Conservation (phyloP, 169 alveolate genomes). For the Eimeria falciformis region DNA sequence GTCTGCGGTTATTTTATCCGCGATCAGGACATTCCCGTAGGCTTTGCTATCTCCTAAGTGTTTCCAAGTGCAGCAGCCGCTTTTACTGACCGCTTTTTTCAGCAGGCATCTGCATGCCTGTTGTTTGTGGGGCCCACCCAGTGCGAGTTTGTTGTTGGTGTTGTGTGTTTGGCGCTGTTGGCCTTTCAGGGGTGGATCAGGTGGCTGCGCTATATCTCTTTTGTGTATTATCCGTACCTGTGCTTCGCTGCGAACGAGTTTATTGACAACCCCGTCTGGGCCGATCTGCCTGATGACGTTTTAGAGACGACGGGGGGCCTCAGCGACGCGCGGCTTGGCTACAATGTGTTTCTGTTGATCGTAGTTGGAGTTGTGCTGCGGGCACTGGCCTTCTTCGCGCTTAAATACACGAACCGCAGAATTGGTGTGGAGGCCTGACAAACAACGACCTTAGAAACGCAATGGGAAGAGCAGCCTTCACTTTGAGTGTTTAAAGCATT, state of each 20-base stretch:
- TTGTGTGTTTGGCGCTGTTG: background rate
- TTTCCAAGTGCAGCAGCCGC: background rate
- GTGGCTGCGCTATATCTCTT: constrained; percentile 76
- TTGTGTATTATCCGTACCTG: constrained; percentile 35
- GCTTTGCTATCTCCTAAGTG: background rate
- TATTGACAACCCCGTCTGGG: constrained; percentile 49
- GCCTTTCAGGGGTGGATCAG: constrained; percentile 65
- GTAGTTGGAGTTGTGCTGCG: constrained; percentile 43
- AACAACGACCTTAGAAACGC: too few relatives aligned
- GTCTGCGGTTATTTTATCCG: constrained; percentile 73
- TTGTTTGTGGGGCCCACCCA: background rate
- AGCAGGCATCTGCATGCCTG: background rate
- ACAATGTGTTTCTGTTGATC: constrained; percentile 10
- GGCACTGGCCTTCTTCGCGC: constrained; percentile 47
- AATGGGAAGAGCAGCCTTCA: too few relatives aligned
- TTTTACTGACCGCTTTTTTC: background rate
- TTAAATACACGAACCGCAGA: constrained; percentile 62
- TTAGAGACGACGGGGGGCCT: constrained; percentile 54
- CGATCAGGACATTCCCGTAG: constrained; percentile 71
- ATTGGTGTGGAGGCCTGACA: constrained; percentile 75
- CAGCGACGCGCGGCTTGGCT: constrained; percentile 31
- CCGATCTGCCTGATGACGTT: background rate
- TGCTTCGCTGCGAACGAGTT: constrained; percentile 68
- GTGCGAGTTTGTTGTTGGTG: background rate
- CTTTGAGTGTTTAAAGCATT: too few relatives aligned